These are phyloP conservation scores for Hyphopichia wangnamkhiaoensis DNA, from an alignment of 1,139 yeast genomes.

Conservation along the genomic window DNA sequence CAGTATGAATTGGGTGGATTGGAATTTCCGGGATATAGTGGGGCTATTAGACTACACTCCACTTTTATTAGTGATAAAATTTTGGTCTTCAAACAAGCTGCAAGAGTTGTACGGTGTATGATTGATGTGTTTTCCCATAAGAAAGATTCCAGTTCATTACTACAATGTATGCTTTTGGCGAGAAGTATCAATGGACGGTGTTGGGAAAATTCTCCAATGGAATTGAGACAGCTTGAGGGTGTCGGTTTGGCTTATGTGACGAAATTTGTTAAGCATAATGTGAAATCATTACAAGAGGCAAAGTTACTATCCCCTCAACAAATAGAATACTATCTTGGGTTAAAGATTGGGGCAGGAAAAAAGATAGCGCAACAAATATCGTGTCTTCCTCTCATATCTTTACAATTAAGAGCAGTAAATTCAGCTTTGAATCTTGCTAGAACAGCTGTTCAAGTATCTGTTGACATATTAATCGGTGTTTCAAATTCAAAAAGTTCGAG, in stretches of 20 bases:
- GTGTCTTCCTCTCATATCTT: conserved; percentile 22
- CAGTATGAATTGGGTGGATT: conserved; percentile 51
- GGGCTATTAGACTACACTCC: conserved; percentile 35
- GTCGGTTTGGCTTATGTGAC: conserved; percentile 40
- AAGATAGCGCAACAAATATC: conserved; percentile 26
- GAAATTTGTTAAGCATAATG: conserved; percentile 32
- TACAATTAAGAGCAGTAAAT: background rate
- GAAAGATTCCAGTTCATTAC: conserved; percentile 39
- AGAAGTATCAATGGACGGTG: conserved; percentile 42
- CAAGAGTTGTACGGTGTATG: conserved; percentile 41
- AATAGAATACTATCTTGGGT: conserved; percentile 39
- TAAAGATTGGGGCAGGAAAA: conserved; percentile 38
- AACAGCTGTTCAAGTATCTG: background rate
- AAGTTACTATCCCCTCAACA: conserved; percentile 23
- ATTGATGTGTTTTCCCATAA: conserved; percentile 42
- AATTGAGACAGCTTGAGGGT: conserved; percentile 45
- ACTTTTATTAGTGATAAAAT: conserved; percentile 43
- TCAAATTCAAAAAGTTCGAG: conserved; percentile 9
- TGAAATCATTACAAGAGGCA: conserved; percentile 29
- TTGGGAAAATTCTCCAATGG: conserved; percentile 49
- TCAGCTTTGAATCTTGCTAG: background rate
- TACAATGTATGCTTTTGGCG: conserved; percentile 31
- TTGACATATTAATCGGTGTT: conserved; percentile 21
- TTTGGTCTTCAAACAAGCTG: conserved; percentile 36
- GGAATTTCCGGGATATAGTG: conserved; percentile 42